A percentile compares a stretch with the other conserved stretches of the same genome.
phyloP scores from a whole-genome alignment of 2,329 filamentous ascomycete genomes.

The Fusarium dlaminii region DNA sequence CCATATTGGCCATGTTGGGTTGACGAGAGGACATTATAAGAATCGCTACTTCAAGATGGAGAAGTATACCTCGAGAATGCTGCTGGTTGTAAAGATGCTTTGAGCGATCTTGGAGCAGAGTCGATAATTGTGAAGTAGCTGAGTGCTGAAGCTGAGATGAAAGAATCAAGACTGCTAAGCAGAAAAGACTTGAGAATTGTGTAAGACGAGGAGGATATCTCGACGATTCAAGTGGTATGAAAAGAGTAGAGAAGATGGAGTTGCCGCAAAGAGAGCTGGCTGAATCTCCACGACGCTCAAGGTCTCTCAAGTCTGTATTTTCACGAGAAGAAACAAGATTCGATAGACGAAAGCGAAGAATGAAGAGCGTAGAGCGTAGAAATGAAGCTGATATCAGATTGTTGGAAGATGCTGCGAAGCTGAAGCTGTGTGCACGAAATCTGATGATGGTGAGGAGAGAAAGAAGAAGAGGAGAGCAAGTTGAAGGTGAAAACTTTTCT shows the following conservation, averaged over 20 bases:
- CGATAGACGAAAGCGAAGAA: background rate
- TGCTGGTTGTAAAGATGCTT: background rate
- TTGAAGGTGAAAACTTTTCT: background rate
- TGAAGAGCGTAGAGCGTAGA: background rate
- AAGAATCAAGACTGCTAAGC: slow-evolving; percentile 4
- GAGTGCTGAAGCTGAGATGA: background rate
- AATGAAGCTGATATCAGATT: slow-evolving; percentile 10
- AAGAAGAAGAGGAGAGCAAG: background rate
- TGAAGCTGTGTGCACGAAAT: background rate
- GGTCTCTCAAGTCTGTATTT: background rate
- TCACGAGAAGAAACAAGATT: background rate
- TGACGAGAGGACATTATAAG: slow-evolving; percentile 9
- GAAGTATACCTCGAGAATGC: background rate
- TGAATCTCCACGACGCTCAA: background rate
- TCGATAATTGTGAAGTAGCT: background rate
- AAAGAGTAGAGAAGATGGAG: background rate
- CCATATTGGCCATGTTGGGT: background rate
- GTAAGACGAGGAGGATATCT: background rate
- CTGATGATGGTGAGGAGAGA: slow-evolving; percentile 8
- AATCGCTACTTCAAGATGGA: background rate
- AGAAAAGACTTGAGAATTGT: background rate
- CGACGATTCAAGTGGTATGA: background rate
- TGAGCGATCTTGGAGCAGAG: background rate
- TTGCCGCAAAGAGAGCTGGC: background rate
- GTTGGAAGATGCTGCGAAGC: background rate